These are phyloP conservation scores for Talaromyces stipitatus DNA, from an alignment of 495 filamentous ascomycete genomes.

Conservation along the genomic window DNA sequence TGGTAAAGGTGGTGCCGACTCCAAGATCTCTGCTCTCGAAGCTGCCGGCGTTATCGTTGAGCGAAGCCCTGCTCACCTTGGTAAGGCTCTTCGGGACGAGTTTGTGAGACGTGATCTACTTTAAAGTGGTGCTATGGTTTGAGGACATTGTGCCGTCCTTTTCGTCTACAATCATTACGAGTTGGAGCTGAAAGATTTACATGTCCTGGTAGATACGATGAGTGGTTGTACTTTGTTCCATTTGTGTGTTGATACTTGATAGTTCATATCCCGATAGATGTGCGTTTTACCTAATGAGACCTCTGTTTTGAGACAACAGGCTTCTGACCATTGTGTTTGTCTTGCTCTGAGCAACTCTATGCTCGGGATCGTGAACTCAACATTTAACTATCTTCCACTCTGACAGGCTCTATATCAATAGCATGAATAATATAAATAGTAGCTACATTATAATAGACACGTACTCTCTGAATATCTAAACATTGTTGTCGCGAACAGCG, in stretches of 20 bases:
- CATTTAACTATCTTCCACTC: too few species aligned
- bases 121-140: constrained; percentile 35
- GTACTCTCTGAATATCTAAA: too few species aligned
- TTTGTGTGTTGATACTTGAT: constrained; percentile 3
- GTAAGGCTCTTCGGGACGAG: constrained; percentile 86
- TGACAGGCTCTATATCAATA: too few species aligned
- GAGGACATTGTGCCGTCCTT: background rate
- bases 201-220: background rate
- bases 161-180: background rate
- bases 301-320: background rate
- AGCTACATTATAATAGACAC: too few species aligned
- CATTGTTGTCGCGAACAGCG: constrained; percentile 1
- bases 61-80: constrained; percentile 83
- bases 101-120: constrained; percentile 95
- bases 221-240: constrained; percentile 5
- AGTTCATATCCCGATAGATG: constrained; percentile 4
- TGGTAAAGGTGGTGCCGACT: constrained; percentile 94
- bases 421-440: too few species aligned
- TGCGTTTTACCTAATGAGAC: constrained; percentile 1
- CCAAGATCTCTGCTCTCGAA: constrained; percentile 93
- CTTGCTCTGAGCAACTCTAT: too few species aligned
- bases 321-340: too few species aligned
- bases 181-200: background rate
- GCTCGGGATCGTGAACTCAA: too few species aligned
- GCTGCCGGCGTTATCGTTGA: constrained; percentile 92